phyloP scores from a whole-genome alignment of 148 eudicot species.

The Heliamphora exappendiculata region DNA sequence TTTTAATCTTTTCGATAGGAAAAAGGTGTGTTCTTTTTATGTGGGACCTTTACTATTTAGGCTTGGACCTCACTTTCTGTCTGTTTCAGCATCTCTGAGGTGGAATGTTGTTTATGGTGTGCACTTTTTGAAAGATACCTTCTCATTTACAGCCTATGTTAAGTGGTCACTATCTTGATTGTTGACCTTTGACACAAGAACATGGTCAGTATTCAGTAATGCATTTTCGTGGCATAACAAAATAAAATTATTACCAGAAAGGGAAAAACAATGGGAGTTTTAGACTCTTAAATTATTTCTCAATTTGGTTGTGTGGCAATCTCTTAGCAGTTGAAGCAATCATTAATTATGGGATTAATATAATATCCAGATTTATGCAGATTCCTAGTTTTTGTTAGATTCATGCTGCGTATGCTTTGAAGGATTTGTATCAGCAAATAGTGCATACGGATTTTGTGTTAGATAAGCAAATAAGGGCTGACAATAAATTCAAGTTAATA shows the following conservation, averaged over 20 bases:
- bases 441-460: neutral
- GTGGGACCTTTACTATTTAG: neutral
- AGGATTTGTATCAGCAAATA: neutral
- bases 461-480: neutral
- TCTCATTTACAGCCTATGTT: neutral
- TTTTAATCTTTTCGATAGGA: neutral
- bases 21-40: neutral
- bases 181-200: neutral
- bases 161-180: neutral
- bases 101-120: neutral
- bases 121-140: neutral
- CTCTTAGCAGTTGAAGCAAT: neutral
- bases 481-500: neutral
- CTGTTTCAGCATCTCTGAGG: neutral
- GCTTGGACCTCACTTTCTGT: neutral
- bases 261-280: neutral
- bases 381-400: neutral
- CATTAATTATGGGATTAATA: neutral
- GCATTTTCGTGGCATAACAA: neutral
- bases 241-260: neutral
- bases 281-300: neutral
- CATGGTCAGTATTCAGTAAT: neutral
- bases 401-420: neutral
- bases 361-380: neutral
- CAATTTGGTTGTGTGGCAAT: slow-evolving; percentile 1